These are phyloP conservation scores for Evernia prunastri DNA, from an alignment of 495 filamentous ascomycete genomes.

Conservation along the genomic window DNA sequence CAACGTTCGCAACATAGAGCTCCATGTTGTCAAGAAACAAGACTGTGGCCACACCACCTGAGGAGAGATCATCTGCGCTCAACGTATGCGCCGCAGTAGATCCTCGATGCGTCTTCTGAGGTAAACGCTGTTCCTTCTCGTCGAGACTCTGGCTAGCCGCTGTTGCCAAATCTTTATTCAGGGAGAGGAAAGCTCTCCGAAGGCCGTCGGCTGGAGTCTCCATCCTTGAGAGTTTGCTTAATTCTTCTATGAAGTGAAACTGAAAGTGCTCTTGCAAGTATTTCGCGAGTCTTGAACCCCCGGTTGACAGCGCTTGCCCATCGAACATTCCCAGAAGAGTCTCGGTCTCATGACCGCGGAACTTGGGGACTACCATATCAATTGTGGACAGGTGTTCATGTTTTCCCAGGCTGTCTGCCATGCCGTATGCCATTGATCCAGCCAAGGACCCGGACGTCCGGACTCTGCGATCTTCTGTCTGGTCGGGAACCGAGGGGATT, in stretches of 20 bases:
- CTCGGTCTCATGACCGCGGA: conserved; percentile 86
- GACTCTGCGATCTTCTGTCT: conserved; percentile 91
- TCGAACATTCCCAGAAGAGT: conserved; percentile 92
- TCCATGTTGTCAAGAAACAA: conserved; percentile 84
- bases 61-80: conserved; percentile 77
- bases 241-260: conserved; percentile 71
- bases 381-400: conserved; percentile 96
- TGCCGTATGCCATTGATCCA: conserved; percentile 83
- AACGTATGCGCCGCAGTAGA: conserved; percentile 64
- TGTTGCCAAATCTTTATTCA: conserved; percentile 92
- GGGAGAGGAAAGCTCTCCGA: conserved; percentile 72
- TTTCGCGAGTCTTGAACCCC: conserved; percentile 92
- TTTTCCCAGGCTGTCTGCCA: conserved; percentile 92
- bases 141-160: conserved; percentile 78
- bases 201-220: conserved; percentile 81
- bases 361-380: conserved; percentile 89
- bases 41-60: conserved; percentile 87
- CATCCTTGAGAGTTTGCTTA: conserved; percentile 57
- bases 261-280: conserved; percentile 93
- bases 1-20: conserved; percentile 89
- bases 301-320: conserved; percentile 73
- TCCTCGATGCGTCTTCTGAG: conserved; percentile 55
- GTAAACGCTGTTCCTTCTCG: conserved; percentile 51
- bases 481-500: conserved; percentile 85
- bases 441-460: conserved; percentile 90